Evolutionary conservation across 192 early-diverging fungal genomes (phyloP), one percentile per base, ranked within the genome.

Genomic region (Fimicolochytrium jonesii): DNA sequence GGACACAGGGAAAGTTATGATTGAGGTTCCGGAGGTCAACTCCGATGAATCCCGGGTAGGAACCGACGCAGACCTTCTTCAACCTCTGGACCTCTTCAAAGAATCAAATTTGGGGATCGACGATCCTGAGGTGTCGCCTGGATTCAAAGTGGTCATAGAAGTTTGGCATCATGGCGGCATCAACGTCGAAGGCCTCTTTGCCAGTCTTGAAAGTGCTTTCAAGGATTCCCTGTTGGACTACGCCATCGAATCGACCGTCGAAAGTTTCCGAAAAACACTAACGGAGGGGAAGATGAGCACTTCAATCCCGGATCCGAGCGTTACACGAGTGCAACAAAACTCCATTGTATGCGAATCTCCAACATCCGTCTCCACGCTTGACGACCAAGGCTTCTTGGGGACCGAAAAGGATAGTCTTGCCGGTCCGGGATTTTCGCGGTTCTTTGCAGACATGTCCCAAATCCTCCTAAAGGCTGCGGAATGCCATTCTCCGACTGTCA

Each of bases 161-260:
- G 57, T 77, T 9, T 81, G 79, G 79, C 65, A 26, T 5, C 61
- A 70, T 13, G 73, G 79, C 22, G 18, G 54, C 22, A 46, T 81
- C 25, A 75, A 73, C 32, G 7, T 63, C 9, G 68, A 75, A 13
- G 42, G 29, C 7, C 35, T 77, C 2, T 39, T 62, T 45, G 53
- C 68, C 10, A 47, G 50, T 26, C 47, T 75, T 20, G 45, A 54
- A 22, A 41, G 29, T 18, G 59, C 65, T 7, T 61, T 76, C 48
- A 31, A 56, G 6, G 56, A 75, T 29, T 60, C 79, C 1, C 18
- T 68, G 18, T 18, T 66, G 46, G 75, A 81, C 41, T 81, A 77
- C 37, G 45, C 37, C 9, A 45, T 71, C 17, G 79, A 81, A 65
- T 20, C 41, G n/a, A 57, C 64, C 10, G 55, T 67, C 18, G 48